Conservation (phyloP, 306 rosid species). For the Quercus alba region DNA sequence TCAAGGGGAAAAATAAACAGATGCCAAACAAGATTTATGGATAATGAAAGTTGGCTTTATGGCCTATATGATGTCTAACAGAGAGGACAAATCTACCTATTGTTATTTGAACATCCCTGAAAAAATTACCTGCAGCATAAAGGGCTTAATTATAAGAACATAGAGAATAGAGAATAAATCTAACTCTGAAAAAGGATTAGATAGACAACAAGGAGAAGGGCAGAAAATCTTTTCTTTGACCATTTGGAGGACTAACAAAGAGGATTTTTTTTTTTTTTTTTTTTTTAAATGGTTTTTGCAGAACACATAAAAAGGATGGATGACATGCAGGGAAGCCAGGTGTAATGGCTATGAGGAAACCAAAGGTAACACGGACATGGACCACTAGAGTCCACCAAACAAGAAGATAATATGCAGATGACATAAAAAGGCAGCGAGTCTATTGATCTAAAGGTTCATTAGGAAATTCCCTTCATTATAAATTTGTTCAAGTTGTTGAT, state of each 20-base stretch:
- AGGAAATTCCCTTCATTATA: background rate
- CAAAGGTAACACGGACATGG: background rate
- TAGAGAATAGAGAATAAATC: constrained; percentile 6
- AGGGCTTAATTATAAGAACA: constrained; percentile 60
- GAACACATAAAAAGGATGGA: background rate
- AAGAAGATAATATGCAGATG: background rate
- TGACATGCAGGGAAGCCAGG: background rate
- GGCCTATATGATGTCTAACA: constrained; percentile 37
- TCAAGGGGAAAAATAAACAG: constrained; percentile 18
- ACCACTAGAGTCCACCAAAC: background rate
- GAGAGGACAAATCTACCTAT: constrained; percentile 87
- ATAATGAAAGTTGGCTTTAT: constrained; percentile 31
- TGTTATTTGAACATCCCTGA: constrained; percentile 96
- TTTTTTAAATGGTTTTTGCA: background rate
- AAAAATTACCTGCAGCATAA: constrained; percentile 85
- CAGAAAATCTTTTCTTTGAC: constrained; percentile 2
- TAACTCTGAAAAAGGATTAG: constrained; percentile 17
- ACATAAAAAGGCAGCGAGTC: background rate
- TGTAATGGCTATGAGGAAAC: background rate
- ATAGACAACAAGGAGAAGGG: constrained; percentile 13
- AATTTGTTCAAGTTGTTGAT: background rate
- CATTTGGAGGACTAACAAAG: background rate
- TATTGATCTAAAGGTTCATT: background rate
- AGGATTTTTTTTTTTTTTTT: too few species aligned
- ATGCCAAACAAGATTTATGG: constrained; percentile 19